Conservation (phyloP, 75 land plant species). For the Selaginella moellendorffii region DNA sequence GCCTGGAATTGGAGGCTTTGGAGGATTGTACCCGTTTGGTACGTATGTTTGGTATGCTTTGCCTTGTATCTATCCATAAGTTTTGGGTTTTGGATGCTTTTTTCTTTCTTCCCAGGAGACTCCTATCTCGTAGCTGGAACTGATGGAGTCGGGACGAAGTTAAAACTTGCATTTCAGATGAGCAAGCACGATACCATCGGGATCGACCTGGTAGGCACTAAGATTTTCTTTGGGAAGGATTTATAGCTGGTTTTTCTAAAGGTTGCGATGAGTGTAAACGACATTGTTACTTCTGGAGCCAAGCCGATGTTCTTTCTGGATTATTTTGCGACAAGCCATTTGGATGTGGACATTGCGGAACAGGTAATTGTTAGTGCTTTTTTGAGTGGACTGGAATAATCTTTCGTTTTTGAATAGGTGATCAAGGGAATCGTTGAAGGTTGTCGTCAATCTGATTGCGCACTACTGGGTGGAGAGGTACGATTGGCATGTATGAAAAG, state of each 20-base stretch:
- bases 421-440: conserved; percentile 93
- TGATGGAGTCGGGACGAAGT: conserved; percentile 97
- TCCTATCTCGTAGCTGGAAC: conserved; percentile 93
- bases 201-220: conserved; percentile 71
- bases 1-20: conserved; percentile 95
- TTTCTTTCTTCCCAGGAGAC: conserved; percentile 45
- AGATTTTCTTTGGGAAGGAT: not conserved
- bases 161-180: conserved; percentile 94
- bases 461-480: conserved; percentile 90
- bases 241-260: conserved; percentile 3
- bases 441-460: conserved; percentile 82
- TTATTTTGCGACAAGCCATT: conserved; percentile 86
- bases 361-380: conserved; percentile 27
- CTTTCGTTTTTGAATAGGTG: conserved; percentile 35
- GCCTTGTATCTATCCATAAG: not conserved
- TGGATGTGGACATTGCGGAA: conserved; percentile 96
- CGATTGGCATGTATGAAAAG: not conserved
- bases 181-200: conserved; percentile 89
- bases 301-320: conserved; percentile 92
- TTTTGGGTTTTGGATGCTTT: not conserved
- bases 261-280: conserved; percentile 99
- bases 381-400: conserved; percentile 14
- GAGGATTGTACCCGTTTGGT: conserved; percentile 90
- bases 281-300: conserved; percentile 94
- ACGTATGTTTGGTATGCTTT: conserved; percentile 28